These are phyloP conservation scores for Durotheca rogersii DNA, from an alignment of 495 filamentous ascomycete genomes.

Conservation along the genomic window DNA sequence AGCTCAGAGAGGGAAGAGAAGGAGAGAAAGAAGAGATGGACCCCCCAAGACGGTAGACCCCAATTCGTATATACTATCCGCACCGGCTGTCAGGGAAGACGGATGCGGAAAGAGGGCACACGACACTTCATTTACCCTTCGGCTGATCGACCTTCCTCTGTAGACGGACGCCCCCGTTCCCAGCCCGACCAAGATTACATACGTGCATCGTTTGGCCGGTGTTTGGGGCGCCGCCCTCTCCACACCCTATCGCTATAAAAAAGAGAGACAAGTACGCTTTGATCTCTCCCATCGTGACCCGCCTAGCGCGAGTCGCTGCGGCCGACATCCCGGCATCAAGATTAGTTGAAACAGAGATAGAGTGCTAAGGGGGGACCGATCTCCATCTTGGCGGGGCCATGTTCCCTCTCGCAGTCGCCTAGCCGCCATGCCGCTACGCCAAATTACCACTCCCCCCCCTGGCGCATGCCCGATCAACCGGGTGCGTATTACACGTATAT, in stretches of 20 bases:
- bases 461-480: too few species aligned
- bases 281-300: conserved; percentile 6
- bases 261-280: conserved; percentile 14
- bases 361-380: conserved; percentile 16
- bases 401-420: too few species aligned
- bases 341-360: conserved; percentile 31
- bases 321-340: conserved; percentile 9
- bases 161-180: conserved; percentile 12
- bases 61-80: conserved; percentile 16
- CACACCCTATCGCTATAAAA: not conserved
- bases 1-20: conserved; percentile 6
- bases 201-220: conserved; percentile 1
- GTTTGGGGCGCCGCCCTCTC: not conserved
- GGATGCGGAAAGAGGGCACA: conserved; percentile 13
- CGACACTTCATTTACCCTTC: conserved; percentile 5
- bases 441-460: not conserved
- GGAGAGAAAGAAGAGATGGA: conserved; percentile 8
- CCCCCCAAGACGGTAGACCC: conserved; percentile 1
- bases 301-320: not conserved
- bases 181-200: conserved; percentile 1
- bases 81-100: not conserved
- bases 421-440: conserved; percentile 1
- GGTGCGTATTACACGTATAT: too few species aligned
- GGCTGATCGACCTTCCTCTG: conserved; percentile 19
- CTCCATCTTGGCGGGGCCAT: conserved; percentile 24